Evolutionary conservation across 2,329 filamentous ascomycete genomes (phyloP).

Genomic region (Zymoseptoria crescenta): DNA sequence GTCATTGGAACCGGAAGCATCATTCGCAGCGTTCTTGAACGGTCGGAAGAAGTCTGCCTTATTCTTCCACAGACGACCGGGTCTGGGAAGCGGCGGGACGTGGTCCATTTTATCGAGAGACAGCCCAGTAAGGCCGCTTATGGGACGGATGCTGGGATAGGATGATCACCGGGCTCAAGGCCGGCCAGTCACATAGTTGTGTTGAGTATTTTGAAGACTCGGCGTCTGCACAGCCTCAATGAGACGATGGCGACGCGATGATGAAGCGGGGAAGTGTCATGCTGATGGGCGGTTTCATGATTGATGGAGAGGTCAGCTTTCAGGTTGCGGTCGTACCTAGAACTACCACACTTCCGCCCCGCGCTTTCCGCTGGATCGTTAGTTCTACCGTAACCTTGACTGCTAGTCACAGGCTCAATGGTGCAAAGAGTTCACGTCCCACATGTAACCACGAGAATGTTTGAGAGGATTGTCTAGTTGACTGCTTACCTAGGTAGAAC

Average conservation of each 20-base stretch:
- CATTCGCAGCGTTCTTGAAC: slow-evolving; percentile 20
- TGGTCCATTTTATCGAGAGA: slow-evolving; percentile 19
- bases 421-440: neutral
- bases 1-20: slow-evolving; percentile 12
- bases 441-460: neutral
- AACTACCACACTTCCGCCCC: neutral
- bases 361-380: neutral
- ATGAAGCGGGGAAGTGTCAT: neutral
- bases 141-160: neutral
- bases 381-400: neutral
- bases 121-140: neutral
- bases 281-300: neutral
- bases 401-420: neutral
- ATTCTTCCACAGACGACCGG: slow-evolving; percentile 25
- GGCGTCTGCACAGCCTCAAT: neutral
- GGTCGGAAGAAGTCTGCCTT: slow-evolving; percentile 29
- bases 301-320: neutral
- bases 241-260: neutral
- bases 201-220: neutral
- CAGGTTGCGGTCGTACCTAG: neutral
- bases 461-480: neutral
- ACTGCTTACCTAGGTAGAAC: neutral
- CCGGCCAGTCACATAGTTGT: neutral
- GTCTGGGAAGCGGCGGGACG: slow-evolving; percentile 18
- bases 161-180: neutral